Evolutionary conservation across 169 alveolate genomes (phyloP).

Genomic region (Eimeria praecox): DNA sequence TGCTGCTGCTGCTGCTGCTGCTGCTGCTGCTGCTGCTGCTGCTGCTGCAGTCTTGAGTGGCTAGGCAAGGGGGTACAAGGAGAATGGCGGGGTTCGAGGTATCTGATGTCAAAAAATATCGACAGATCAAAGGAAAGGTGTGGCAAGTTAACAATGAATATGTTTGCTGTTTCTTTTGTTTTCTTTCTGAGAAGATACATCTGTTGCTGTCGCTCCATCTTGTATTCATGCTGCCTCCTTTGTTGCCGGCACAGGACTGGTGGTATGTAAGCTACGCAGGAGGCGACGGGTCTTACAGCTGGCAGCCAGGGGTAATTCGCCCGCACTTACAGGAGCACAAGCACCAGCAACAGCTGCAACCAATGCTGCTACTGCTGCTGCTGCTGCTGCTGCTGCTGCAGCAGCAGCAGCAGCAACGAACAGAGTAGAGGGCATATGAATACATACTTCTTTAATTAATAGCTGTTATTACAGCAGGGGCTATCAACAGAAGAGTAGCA

Average conservation of each 20-base stretch:
- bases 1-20: constrained; percentile 19
- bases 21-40: too few species aligned
- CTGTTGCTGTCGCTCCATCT: neutral
- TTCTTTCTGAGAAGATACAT: neutral
- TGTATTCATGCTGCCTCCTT: constrained; percentile 2
- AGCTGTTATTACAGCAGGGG: neutral
- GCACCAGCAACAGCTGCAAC: neutral
- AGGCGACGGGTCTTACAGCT: constrained; percentile 57
- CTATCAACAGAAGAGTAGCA: neutral
- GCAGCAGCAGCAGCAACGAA: too few species aligned
- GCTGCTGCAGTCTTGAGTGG: constrained; percentile 53
- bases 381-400: constrained; percentile 23
- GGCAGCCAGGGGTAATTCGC: constrained; percentile 70
- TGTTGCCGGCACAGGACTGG: constrained; percentile 69
- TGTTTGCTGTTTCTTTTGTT: neutral
- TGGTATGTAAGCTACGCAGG: constrained; percentile 71
- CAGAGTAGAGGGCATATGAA: neutral
- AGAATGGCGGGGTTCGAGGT: constrained; percentile 60
- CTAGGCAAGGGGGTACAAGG: neutral
- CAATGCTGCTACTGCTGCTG: neutral
- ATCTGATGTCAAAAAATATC: constrained; percentile 55
- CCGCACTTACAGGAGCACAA: neutral
- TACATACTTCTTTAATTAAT: neutral
- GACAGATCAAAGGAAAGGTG: constrained; percentile 69
- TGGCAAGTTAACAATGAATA: neutral